These are phyloP conservation scores for Trebouxia gelatinosa DNA, from an alignment of 163 green algal genomes.

Conservation along the genomic window DNA sequence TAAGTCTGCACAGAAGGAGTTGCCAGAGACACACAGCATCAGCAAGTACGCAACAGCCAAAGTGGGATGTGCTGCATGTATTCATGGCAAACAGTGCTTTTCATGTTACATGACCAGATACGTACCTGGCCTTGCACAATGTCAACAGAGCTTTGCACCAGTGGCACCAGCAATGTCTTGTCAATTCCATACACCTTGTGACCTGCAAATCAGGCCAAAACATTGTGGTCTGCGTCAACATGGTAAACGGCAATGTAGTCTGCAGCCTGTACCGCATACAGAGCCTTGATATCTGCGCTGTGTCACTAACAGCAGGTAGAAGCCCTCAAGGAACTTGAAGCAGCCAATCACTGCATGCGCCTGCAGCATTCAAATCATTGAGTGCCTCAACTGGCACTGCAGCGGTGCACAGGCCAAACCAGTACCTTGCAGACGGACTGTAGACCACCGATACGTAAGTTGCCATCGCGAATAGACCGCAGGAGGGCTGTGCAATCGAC, in stretches of 20 bases:
- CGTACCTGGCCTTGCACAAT: conserved; percentile 26
- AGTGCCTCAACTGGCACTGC: neutral
- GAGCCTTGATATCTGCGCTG: conserved; percentile 53
- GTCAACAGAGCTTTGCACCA: conserved; percentile 40
- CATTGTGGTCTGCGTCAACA: neutral
- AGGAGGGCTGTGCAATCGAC: conserved; percentile 54
- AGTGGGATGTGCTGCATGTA: too few species aligned
- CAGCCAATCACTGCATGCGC: conserved; percentile 82
- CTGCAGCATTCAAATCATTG: conserved; percentile 36
- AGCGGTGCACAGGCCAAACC: conserved; percentile 3
- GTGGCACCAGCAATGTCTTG: conserved; percentile 70
- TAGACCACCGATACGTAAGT: conserved; percentile 60
- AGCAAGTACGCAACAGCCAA: too few species aligned
- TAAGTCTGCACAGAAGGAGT: too few species aligned
- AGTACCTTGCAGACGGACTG: conserved; percentile 73
- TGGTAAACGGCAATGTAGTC: neutral
- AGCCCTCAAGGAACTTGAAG: conserved; percentile 82
- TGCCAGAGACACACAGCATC: too few species aligned
- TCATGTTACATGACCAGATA: neutral
- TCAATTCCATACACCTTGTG: conserved; percentile 84
- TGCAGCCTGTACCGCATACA: conserved; percentile 31
- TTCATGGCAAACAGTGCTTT: neutral
- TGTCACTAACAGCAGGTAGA: conserved; percentile 89
- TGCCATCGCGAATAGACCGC: conserved; percentile 57
- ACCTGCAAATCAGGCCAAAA: conserved; percentile 43